Percentiles rank a stretch among this genome's conserved stretches.
phyloP scores from a whole-genome alignment of 208 protist species.

The Crithidia expoeki region DNA sequence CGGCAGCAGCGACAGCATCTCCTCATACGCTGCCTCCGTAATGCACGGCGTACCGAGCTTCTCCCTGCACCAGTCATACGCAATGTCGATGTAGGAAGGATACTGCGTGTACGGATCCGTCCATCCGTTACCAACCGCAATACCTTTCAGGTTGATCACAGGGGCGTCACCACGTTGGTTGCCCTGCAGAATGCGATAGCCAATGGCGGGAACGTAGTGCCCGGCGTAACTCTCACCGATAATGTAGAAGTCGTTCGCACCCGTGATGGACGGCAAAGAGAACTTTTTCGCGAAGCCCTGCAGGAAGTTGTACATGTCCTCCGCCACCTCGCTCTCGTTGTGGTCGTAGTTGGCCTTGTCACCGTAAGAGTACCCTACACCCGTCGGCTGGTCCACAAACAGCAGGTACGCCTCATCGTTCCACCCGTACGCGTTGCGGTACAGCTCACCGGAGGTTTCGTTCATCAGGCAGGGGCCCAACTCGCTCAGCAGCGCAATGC shows the following conservation, averaged over 20 bases:
- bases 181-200: conserved; percentile 41
- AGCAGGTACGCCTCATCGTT: conserved; percentile 81
- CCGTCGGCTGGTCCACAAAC: conserved; percentile 91
- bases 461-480: conserved; percentile 79
- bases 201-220: conserved; percentile 68
- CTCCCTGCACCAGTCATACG: too few species aligned
- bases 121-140: too few species aligned
- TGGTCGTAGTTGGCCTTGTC: conserved; percentile 48
- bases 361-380: conserved; percentile 87
- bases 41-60: too few species aligned
- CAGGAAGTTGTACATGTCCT: conserved; percentile 90
- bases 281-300: conserved; percentile 48
- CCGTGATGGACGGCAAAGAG: conserved; percentile 37
- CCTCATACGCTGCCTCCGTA: too few species aligned
- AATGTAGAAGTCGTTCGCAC: conserved; percentile 69
- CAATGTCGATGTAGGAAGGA: too few species aligned
- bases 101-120: too few species aligned
- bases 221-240: conserved; percentile 85
- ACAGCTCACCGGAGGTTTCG: conserved; percentile 40
- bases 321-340: conserved; percentile 70
- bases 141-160: conserved; percentile 58
- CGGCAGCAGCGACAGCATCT: conserved; percentile 51
- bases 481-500: conserved; percentile 70
- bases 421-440: conserved; percentile 82
- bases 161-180: conserved; percentile 31